Evolutionary conservation across 2,329 filamentous ascomycete genomes (phyloP).

Genomic region (Claviceps purpurea): DNA sequence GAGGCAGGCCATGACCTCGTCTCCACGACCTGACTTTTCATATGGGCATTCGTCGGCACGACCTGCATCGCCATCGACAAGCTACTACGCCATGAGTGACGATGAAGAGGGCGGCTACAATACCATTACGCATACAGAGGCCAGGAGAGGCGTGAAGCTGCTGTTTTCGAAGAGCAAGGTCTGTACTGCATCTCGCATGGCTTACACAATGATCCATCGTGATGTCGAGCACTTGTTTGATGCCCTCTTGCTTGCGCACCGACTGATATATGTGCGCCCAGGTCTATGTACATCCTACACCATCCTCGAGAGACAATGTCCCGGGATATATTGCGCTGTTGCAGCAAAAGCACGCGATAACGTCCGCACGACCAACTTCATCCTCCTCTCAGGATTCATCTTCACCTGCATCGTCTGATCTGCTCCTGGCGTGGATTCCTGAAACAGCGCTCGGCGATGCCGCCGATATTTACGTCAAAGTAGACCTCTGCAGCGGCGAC

Average conservation of each 20-base stretch:
- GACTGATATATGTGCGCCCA: slow-evolving; percentile 18
- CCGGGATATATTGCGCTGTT: slow-evolving; percentile 84
- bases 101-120: slow-evolving; percentile 93
- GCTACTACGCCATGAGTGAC: slow-evolving; percentile 64
- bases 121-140: slow-evolving; percentile 70
- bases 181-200: slow-evolving; percentile 10
- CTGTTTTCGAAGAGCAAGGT: slow-evolving; percentile 96
- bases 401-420: slow-evolving; percentile 48
- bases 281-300: slow-evolving; percentile 93
- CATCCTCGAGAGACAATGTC: slow-evolving; percentile 91
- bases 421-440: slow-evolving; percentile 86
- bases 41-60: neutral
- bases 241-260: neutral
- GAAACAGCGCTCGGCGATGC: slow-evolving; percentile 78
- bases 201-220: neutral
- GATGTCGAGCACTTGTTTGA: neutral
- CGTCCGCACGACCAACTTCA: slow-evolving; percentile 23
- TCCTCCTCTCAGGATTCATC: slow-evolving; percentile 20
- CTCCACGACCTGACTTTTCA: neutral
- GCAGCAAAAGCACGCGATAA: slow-evolving; percentile 59
- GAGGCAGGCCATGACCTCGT: slow-evolving; percentile 3
- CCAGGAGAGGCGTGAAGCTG: slow-evolving; percentile 77
- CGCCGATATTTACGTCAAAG: slow-evolving; percentile 84
- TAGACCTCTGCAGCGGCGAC: slow-evolving; percentile 73
- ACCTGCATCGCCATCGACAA: slow-evolving; percentile 9